Percentiles rank a stretch among this genome's conserved stretches.
Conservation (phyloP, 1,139 yeast species). For the Chernovozyma aurita region DNA sequence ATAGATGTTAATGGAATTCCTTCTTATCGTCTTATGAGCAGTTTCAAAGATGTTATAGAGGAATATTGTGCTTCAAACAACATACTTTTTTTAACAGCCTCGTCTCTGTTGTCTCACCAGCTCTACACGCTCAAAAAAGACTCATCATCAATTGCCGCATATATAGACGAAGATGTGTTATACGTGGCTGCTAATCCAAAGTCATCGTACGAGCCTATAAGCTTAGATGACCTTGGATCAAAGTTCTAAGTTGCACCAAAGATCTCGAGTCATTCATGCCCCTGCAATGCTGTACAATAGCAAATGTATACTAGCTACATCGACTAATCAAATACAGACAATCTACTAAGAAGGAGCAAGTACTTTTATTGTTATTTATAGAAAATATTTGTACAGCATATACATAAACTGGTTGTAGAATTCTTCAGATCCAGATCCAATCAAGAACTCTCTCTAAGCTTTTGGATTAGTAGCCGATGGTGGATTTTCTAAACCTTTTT, state of each 20-base stretch:
- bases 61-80: constrained; percentile 24
- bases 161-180: constrained; percentile 31
- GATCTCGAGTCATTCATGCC: too few relatives aligned
- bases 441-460: too few relatives aligned
- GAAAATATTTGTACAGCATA: too few relatives aligned
- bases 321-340: too few relatives aligned
- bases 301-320: too few relatives aligned
- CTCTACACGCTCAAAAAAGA: constrained; percentile 15
- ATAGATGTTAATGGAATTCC: constrained; percentile 26
- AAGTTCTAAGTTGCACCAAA: too few relatives aligned
- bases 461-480: too few relatives aligned
- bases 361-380: too few relatives aligned
- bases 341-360: too few relatives aligned
- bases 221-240: constrained; percentile 18
- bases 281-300: too few relatives aligned
- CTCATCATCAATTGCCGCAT: constrained; percentile 15
- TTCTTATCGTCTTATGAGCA: constrained; percentile 23
- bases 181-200: constrained; percentile 14
- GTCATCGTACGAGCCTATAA: constrained; percentile 17
- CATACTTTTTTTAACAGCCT: constrained; percentile 17
- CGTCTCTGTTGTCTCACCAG: constrained; percentile 22
- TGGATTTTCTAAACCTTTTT: background rate
- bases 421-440: too few relatives aligned
- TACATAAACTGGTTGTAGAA: too few relatives aligned
- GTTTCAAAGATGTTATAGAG: constrained; percentile 37